A percentile compares a stretch with the other conserved stretches of the same genome.
Evolutionary conservation across 1,284 basidiomycete species (phyloP).

Genomic region (Ceratobasidium sp.): DNA sequence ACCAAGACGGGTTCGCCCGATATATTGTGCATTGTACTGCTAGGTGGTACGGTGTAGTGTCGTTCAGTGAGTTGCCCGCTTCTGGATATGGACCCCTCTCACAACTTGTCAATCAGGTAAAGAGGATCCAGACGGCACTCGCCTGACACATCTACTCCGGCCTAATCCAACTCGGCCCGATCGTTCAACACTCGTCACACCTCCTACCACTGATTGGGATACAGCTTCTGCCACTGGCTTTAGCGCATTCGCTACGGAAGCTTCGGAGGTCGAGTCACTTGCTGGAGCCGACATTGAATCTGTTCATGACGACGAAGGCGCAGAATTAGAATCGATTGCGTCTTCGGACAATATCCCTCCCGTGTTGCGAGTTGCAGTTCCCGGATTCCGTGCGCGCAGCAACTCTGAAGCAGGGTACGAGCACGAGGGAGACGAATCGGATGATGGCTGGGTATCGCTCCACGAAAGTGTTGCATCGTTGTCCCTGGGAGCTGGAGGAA

Average conservation of each 20-base stretch:
- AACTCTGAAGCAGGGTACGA: constrained; percentile 24
- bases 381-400: constrained; percentile 2
- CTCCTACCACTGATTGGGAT: constrained; percentile 60
- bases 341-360: constrained; percentile 7
- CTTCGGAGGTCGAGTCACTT: constrained; percentile 40
- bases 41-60: constrained; percentile 75
- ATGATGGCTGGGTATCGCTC: constrained; percentile 28
- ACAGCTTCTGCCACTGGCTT: constrained; percentile 39
- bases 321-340: constrained; percentile 2
- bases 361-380: constrained; percentile 4
- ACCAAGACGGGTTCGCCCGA: constrained; percentile 71
- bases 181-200: constrained; percentile 63
- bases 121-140: constrained; percentile 60
- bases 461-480: constrained; percentile 34
- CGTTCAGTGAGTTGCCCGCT: constrained; percentile 68
- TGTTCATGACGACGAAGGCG: constrained; percentile 17
- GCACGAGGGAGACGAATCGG: constrained; percentile 26
- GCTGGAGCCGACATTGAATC: constrained; percentile 28
- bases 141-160: constrained; percentile 77
- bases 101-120: constrained; percentile 60
- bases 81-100: constrained; percentile 9
- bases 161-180: constrained; percentile 72
- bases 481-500: constrained; percentile 16
- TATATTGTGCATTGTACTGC: constrained; percentile 83
- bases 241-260: constrained; percentile 39